Evolutionary conservation across 768 basidiomycete genomes (phyloP).

Genomic region (Tulasnella sp.): DNA sequence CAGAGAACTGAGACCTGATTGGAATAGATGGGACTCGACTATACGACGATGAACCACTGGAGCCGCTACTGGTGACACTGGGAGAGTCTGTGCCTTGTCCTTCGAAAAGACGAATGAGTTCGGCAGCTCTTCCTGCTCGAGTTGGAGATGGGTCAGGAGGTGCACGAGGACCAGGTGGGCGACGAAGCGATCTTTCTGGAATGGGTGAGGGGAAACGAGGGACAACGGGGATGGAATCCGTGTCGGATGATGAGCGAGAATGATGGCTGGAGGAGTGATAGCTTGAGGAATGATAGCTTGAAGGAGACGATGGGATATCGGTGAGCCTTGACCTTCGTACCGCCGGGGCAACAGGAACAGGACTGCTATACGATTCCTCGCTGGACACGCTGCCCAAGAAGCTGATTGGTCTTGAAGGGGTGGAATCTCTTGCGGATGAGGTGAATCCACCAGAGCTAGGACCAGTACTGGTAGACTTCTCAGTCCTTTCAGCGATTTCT

Average conservation of each 20-base stretch:
- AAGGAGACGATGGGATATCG: not conserved
- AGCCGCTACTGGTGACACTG: constrained; percentile 6
- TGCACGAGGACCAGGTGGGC: not conserved
- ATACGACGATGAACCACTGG: not conserved
- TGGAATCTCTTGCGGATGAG: constrained; percentile 3
- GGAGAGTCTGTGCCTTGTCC: too few relatives aligned
- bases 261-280: not conserved
- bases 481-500: constrained; percentile 66
- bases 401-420: constrained; percentile 2
- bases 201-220: not conserved
- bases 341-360: too few relatives aligned
- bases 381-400: constrained; percentile 7
- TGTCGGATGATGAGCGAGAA: not conserved
- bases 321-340: not conserved
- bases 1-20: not conserved
- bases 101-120: constrained; percentile 8
- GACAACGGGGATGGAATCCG: not conserved
- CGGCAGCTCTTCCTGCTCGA: not conserved
- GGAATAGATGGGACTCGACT: not conserved
- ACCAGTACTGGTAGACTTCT: constrained; percentile 32
- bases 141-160: not conserved
- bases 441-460: not conserved
- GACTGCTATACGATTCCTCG: too few relatives aligned
- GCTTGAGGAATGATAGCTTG: not conserved
- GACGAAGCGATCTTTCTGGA: not conserved